These are phyloP conservation scores for Globisporangium nunn DNA, from an alignment of 352 stramenopile species.

Conservation along the genomic window DNA sequence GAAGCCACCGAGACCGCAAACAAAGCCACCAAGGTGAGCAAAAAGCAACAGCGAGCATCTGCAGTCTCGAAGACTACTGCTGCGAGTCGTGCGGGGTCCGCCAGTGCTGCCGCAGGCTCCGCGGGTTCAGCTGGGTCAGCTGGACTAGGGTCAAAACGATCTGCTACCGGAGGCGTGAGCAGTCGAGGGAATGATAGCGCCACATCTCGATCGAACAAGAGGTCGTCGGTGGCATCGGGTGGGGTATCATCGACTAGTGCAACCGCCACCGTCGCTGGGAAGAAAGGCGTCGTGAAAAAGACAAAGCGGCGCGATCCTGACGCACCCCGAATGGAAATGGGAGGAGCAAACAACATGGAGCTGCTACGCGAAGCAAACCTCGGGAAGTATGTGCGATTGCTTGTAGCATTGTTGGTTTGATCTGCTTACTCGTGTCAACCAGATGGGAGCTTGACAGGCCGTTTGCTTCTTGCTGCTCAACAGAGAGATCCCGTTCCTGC, in stretches of 20 bases:
- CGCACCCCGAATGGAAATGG: background rate
- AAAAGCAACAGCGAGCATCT: constrained; percentile 42
- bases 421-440: background rate
- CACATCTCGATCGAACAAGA: constrained; percentile 6
- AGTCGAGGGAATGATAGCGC: background rate
- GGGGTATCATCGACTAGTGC: background rate
- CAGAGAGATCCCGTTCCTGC: constrained; percentile 64
- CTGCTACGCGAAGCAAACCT: constrained; percentile 58
- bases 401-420: background rate
- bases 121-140: background rate
- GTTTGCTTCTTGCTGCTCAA: background rate
- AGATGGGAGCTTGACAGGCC: background rate
- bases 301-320: constrained; percentile 1
- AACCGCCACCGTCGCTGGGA: constrained; percentile 1
- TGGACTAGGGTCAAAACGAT: background rate
- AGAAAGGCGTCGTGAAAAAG: constrained; percentile 5
- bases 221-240: constrained; percentile 1
- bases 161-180: background rate
- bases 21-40: constrained; percentile 45
- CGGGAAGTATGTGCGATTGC: constrained; percentile 33
- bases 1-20: constrained; percentile 50
- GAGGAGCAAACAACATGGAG: constrained; percentile 42
- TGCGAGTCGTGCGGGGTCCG: constrained; percentile 38
- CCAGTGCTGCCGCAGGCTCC: constrained; percentile 8
- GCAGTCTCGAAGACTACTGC: constrained; percentile 47